A percentile compares a stretch with the other conserved stretches of the same genome.
Evolutionary conservation across 345 rosid genomes (phyloP).

Genomic region (Alliaria petiolata): DNA sequence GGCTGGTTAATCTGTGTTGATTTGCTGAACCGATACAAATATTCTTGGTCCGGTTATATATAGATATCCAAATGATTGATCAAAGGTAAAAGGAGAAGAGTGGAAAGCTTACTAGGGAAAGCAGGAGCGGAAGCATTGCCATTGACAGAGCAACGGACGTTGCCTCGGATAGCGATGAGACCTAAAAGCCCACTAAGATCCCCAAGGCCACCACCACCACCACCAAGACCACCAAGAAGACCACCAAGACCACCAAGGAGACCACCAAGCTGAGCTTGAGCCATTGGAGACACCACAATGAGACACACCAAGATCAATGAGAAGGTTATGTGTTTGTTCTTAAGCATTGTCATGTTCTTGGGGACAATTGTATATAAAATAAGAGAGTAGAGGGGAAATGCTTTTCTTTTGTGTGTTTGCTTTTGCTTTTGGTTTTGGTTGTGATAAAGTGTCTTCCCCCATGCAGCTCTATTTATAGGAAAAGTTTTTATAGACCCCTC

Average conservation of each 20-base stretch:
- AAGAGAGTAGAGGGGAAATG: background rate
- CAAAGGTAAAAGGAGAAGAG: background rate
- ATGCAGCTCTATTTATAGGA: slow-evolving; percentile 33
- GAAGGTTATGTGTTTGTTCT: slow-evolving; percentile 17
- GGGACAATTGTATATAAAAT: background rate
- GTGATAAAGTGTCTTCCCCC: slow-evolving; percentile 29
- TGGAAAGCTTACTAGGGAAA: slow-evolving; percentile 37
- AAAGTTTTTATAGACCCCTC: background rate
- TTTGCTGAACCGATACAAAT: background rate
- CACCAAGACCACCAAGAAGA: slow-evolving; percentile 36
- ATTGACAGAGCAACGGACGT: slow-evolving; percentile 44
- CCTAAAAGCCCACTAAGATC: slow-evolving; percentile 33
- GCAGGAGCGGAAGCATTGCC: slow-evolving; percentile 28
- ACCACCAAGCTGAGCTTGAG: slow-evolving; percentile 52
- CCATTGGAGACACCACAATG: slow-evolving; percentile 31
- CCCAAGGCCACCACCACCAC: slow-evolving; percentile 23
- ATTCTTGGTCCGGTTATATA: background rate
- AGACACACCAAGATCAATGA: slow-evolving; percentile 25
- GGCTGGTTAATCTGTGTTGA: background rate
- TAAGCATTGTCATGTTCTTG: slow-evolving; percentile 16
- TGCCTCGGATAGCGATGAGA: slow-evolving; percentile 44
- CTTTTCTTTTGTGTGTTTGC: background rate
- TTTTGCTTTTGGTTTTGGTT: slow-evolving; percentile 14
- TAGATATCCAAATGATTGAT: background rate
- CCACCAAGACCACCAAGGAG: slow-evolving; percentile 38